Conservation (phyloP, 805 yeast species). For the Nakazawaea holstii region DNA sequence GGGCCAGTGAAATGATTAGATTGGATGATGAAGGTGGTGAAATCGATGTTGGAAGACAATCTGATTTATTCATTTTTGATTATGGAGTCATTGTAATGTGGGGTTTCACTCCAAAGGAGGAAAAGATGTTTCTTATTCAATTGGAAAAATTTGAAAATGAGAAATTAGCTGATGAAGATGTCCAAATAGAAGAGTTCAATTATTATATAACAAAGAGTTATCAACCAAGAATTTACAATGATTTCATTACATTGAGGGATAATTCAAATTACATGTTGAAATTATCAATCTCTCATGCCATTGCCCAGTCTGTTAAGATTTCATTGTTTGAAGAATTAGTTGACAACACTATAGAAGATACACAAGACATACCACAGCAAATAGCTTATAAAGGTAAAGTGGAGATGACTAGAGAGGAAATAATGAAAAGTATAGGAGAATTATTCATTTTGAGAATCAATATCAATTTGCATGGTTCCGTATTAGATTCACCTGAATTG, state of each 20-base stretch:
- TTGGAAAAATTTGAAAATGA: slow-evolving; percentile 89
- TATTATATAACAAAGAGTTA: slow-evolving; percentile 90
- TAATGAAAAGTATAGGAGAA: slow-evolving; percentile 97
- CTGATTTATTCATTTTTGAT: slow-evolving; percentile 84
- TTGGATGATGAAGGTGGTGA: slow-evolving; percentile 95
- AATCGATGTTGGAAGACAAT: slow-evolving; percentile 74
- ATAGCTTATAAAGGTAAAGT: slow-evolving; percentile 94
- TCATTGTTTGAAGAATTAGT: slow-evolving; percentile 94
- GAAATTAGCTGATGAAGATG: slow-evolving; percentile 85
- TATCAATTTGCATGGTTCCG: slow-evolving; percentile 80
- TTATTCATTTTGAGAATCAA: slow-evolving; percentile 81
- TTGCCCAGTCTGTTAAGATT: slow-evolving; percentile 93
- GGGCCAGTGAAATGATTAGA: slow-evolving; percentile 38
- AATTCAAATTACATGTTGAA: slow-evolving; percentile 89
- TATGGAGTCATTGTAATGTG: slow-evolving; percentile 97
- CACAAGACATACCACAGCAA: slow-evolving; percentile 95
- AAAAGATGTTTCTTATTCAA: slow-evolving; percentile 72
- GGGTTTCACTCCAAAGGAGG: slow-evolving; percentile 90
- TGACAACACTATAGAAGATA: slow-evolving; percentile 94
- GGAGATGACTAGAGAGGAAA: slow-evolving; percentile 88
- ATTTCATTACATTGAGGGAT: slow-evolving; percentile 88
- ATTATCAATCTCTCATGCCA: slow-evolving; percentile 89
- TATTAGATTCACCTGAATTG: slow-evolving; percentile 92
- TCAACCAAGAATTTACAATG: slow-evolving; percentile 94
- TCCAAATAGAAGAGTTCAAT: slow-evolving; percentile 91